phyloP scores from a whole-genome alignment of 202 grass and related monocot genomes.

The Musa balbisiana region DNA sequence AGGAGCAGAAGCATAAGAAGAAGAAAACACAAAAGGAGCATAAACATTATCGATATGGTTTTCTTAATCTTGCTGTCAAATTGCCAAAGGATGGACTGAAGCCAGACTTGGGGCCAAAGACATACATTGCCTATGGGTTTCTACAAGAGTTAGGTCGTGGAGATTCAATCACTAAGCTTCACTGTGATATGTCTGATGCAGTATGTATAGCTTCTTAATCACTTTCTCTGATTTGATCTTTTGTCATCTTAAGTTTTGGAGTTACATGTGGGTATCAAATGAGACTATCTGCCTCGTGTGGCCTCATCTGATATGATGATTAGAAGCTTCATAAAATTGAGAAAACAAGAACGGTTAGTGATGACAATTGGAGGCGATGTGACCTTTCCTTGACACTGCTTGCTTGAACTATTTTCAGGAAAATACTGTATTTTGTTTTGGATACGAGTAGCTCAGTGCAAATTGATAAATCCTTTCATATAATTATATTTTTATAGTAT shows the following conservation, averaged over 20 bases:
- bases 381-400: not conserved
- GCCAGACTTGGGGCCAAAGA: constrained; percentile 95
- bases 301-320: not conserved
- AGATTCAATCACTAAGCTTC: constrained; percentile 93
- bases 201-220: constrained; percentile 33
- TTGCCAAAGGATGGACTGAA: constrained; percentile 51
- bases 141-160: constrained; percentile 72
- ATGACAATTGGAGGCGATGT: not conserved
- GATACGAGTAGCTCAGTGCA: not conserved
- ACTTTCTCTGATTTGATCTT: too few relatives aligned
- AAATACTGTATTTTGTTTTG: not conserved
- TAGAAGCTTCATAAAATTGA: not conserved
- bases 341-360: not conserved
- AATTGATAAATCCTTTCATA: too few relatives aligned
- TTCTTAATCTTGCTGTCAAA: constrained; percentile 59
- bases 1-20: not conserved
- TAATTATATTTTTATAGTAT: too few relatives aligned
- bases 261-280: too few relatives aligned
- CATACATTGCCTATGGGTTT: constrained; percentile 92
- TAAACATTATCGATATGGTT: constrained; percentile 49
- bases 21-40: not conserved
- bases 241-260: too few relatives aligned
- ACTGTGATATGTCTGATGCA: constrained; percentile 87
- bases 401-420: not conserved
- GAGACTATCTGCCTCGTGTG: not conserved